Evolutionary conservation across 2,329 filamentous ascomycete species (phyloP).

Genomic region (Epichloe glyceriae): DNA sequence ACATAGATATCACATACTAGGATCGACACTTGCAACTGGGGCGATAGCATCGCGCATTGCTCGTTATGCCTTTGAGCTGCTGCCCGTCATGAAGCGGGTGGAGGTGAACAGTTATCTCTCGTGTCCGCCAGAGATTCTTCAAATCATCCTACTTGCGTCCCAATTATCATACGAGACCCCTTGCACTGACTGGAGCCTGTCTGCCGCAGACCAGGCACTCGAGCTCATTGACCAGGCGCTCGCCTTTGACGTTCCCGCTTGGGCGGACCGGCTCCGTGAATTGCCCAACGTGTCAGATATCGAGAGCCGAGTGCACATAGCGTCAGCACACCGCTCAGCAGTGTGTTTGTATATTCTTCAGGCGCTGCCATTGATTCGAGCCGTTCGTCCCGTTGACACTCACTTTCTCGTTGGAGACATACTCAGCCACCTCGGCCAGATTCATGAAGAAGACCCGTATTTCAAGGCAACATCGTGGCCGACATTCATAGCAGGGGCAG

Average conservation of each 20-base stretch:
- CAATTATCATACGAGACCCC: conserved; percentile 27
- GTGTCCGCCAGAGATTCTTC: conserved; percentile 29
- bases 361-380: conserved; percentile 25
- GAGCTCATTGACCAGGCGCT: conserved; percentile 28
- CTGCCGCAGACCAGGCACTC: conserved; percentile 24
- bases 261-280: conserved; percentile 27
- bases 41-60: conserved; percentile 26
- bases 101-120: conserved; percentile 30
- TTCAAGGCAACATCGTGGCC: conserved; percentile 51
- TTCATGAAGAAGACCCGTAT: conserved; percentile 34
- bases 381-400: conserved; percentile 25
- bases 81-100: conserved; percentile 27
- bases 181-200: conserved; percentile 18
- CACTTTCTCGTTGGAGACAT: conserved; percentile 35
- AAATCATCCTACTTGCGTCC: conserved; percentile 31
- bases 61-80: conserved; percentile 24
- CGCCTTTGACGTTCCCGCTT: conserved; percentile 27
- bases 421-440: conserved; percentile 34
- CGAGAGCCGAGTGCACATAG: conserved; percentile 30
- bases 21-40: conserved; percentile 24
- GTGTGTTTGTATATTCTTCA: conserved; percentile 35
- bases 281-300: conserved; percentile 23
- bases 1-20: conserved; percentile 27
- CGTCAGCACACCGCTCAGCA: conserved; percentile 32
- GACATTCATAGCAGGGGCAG: conserved; percentile 43